Base-by-base conservation (phyloP, 495 filamentous ascomycete species). In the Cercophora samala region DNA sequence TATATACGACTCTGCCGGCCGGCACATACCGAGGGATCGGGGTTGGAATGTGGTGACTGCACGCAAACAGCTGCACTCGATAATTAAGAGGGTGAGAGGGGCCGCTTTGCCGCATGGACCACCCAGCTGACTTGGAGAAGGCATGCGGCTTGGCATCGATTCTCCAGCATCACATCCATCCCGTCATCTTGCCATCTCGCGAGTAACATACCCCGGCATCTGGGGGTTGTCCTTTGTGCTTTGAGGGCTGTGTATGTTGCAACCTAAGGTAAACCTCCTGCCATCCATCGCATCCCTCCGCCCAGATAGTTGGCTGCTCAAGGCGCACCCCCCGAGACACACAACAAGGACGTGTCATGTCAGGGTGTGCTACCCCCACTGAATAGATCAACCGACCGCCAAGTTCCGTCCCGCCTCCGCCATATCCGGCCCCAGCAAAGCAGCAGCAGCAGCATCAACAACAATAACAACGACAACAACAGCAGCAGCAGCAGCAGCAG, bases 391-490 rank as follows among this genome's bases (percentile, higher is more conserved):
- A 29, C 21, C 17, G 17, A 21, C 6, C 58, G 58, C 58, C 58
- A 60, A 60, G 23, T 60, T 60, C 58, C 58, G 58, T 23, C 58
- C 58, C 58, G 46, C 64, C 46, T 42, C 64, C 67, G 67, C 67
- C 32, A 58, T 29, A 69, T 69, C 67, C 67, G 67, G 67, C 32
- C 29, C 24, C 51, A 54, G 42, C 25, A 19, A n/a, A 15, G 24
- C 58, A 54, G 23, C 19, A 25, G 5, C 21, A 23, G 17, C 15
- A 21, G 51, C n/a, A n/a, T n/a, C n/a, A n/a, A n/a, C n/a, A n/a
- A n/a, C n/a, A n/a, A n/a, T n/a, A n/a, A n/a, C n/a, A n/a, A n/a
- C n/a, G n/a, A n/a, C n/a, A n/a, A n/a, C n/a, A 15, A 19, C 58
- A 54, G 23, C 19, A 25, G 5, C 21, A 19, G 26, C 62, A 32